These are phyloP conservation scores for Solanum chacoense DNA, from an alignment of 305 asterid species.

Conservation along the genomic window DNA sequence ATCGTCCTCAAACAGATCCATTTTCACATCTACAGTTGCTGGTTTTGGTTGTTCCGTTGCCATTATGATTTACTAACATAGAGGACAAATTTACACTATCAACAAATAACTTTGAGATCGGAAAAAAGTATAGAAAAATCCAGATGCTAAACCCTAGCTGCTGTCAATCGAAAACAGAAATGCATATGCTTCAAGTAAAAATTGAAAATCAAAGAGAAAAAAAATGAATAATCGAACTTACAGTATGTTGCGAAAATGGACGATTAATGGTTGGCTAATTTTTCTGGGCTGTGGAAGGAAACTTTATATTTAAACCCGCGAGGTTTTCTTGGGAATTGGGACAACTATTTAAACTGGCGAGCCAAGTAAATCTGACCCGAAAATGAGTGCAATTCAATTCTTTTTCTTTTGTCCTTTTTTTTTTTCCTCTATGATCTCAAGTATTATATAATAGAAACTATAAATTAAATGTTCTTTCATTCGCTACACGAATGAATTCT, in stretches of 20 bases:
- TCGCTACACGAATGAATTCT: background rate
- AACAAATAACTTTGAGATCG: background rate
- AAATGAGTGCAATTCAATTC: background rate
- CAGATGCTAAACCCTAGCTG: background rate
- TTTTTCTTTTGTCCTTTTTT: no score
- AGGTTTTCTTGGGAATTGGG: background rate
- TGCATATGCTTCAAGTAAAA: background rate
- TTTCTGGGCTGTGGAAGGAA: background rate
- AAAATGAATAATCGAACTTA: background rate
- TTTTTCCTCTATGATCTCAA: background rate
- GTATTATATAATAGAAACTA: no score
- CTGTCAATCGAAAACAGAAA: background rate
- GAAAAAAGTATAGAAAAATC: background rate
- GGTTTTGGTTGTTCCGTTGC: constrained; percentile 51
- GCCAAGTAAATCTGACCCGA: no score
- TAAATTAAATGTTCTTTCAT: no score
- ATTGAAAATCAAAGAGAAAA: background rate
- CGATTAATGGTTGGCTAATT: background rate
- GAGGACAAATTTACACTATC: background rate
- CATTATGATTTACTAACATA: constrained; percentile 21
- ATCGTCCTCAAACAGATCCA: constrained; percentile 82
- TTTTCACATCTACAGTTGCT: constrained; percentile 51
- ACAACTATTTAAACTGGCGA: background rate
- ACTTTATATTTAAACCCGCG: background rate
- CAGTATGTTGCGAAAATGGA: background rate